Percentiles rank a stretch among this genome's conserved stretches.
Conservation (phyloP, 2,329 filamentous ascomycete species). For the Aspergillus sergii region DNA sequence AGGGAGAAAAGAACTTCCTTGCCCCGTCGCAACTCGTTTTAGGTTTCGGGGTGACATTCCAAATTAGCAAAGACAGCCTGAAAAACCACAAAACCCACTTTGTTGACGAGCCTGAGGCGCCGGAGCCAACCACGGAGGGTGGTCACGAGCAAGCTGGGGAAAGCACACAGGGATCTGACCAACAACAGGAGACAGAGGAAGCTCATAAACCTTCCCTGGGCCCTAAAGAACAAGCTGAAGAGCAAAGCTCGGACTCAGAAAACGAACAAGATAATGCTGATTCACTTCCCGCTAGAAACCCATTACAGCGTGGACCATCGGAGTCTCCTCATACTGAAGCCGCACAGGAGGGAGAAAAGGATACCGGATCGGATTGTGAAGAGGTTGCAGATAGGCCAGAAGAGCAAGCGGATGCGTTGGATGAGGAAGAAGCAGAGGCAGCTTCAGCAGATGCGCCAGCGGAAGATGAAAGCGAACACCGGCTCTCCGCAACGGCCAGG, state of each 20-base stretch:
- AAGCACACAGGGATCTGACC: slow-evolving; percentile 34
- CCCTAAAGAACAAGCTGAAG: slow-evolving; percentile 26
- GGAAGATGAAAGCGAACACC: slow-evolving; percentile 22
- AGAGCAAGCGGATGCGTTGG: slow-evolving; percentile 24
- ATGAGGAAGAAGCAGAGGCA: slow-evolving; percentile 33
- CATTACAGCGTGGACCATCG: slow-evolving; percentile 19
- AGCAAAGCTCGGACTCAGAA: slow-evolving; percentile 26
- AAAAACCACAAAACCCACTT: slow-evolving; percentile 77
- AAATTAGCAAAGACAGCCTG: slow-evolving; percentile 85
- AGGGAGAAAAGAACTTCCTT: slow-evolving; percentile 87
- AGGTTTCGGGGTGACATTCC: slow-evolving; percentile 85
- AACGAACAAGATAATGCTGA: slow-evolving; percentile 23
- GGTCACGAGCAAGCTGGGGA: slow-evolving; percentile 27
- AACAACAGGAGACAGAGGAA: slow-evolving; percentile 27
- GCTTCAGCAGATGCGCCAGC: background rate
- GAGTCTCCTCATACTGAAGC: slow-evolving; percentile 24
- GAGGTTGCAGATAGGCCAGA: slow-evolving; percentile 21
- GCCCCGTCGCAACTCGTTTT: slow-evolving; percentile 85
- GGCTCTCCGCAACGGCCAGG: slow-evolving; percentile 50
- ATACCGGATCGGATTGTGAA: slow-evolving; percentile 46
- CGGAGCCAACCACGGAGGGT: slow-evolving; percentile 25
- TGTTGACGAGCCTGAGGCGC: slow-evolving; percentile 42
- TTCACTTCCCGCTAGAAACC: slow-evolving; percentile 17
- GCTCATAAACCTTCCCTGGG: slow-evolving; percentile 25
- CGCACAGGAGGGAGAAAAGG: slow-evolving; percentile 27